These are phyloP conservation scores for Yamadazyma mexicana DNA, from an alignment of 1,139 yeast genomes.

Conservation along the genomic window DNA sequence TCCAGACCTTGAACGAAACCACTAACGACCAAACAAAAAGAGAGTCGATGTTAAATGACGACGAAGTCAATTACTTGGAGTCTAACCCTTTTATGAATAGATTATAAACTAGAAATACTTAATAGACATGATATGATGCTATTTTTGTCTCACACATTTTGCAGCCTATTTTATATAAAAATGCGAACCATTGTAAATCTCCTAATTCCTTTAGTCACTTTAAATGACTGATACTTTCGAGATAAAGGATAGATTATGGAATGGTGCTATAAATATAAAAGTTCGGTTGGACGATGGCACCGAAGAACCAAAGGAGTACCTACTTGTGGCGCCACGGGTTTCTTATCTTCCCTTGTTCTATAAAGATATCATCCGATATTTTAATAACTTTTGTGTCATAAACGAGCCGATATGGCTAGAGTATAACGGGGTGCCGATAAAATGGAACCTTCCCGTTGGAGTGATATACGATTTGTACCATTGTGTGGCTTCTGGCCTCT, in stretches of 20 bases:
- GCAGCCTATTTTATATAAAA: not conserved
- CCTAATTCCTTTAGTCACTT: not conserved
- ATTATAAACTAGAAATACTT: no score
- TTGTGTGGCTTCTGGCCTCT: constrained; percentile 7
- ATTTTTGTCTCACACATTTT: not conserved
- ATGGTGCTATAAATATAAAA: constrained; percentile 52
- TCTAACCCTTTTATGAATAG: constrained; percentile 8
- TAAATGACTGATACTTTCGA: constrained; percentile 2
- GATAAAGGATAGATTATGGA: constrained; percentile 49
- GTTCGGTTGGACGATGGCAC: constrained; percentile 17
- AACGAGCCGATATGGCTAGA: constrained; percentile 61
- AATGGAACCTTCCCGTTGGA: constrained; percentile 84
- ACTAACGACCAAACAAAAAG: constrained; percentile 1
- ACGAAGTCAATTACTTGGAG: constrained; percentile 29
- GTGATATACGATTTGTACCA: constrained; percentile 58
- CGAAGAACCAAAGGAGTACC: constrained; percentile 18
- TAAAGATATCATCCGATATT: constrained; percentile 41
- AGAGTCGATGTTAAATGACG: constrained; percentile 28
- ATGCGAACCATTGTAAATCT: not conserved
- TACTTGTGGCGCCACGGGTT: constrained; percentile 39
- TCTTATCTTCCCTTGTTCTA: constrained; percentile 59
- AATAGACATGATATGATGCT: no score
- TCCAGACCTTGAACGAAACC: not conserved
- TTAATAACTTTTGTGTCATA: constrained; percentile 30
- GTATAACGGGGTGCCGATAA: constrained; percentile 59